Evolutionary conservation across 208 protist species (phyloP).

Genomic region (Trypanosoma cruzi): DNA sequence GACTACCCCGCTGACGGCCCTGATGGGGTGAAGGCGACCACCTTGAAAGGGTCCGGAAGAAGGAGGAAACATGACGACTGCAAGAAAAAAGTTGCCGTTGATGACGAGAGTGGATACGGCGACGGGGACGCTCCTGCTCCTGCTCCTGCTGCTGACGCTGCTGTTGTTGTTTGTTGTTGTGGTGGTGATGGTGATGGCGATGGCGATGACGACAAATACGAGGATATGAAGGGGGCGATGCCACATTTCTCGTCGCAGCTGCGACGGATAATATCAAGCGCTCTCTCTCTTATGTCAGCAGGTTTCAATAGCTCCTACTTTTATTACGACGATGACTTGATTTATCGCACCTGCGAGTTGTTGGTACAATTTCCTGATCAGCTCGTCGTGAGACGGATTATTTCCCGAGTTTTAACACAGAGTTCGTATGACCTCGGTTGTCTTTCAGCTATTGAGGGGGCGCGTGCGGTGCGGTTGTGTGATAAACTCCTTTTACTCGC

Average conservation of each 20-base stretch:
- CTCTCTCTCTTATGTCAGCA: neutral
- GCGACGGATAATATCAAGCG: neutral
- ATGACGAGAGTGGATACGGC: neutral
- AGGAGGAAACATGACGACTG: neutral
- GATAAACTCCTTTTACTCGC: slow-evolving; percentile 25
- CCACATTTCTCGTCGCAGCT: neutral
- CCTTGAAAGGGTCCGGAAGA: neutral
- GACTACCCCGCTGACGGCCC: neutral
- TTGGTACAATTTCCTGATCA: slow-evolving; percentile 22
- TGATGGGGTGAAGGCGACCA: neutral
- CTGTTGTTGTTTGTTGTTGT: too few relatives aligned
- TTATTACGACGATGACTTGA: slow-evolving; percentile 11
- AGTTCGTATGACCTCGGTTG: neutral
- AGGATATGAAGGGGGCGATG: neutral
- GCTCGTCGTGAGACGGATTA: neutral
- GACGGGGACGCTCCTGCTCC: neutral
- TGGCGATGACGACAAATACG: neutral
- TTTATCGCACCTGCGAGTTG: slow-evolving; percentile 17
- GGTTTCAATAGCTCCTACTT: slow-evolving; percentile 19
- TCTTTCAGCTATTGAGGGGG: slow-evolving; percentile 8
- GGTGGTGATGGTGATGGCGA: neutral
- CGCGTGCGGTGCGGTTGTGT: neutral
- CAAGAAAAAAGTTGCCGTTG: neutral
- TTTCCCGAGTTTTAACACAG: neutral
- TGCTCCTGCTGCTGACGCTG: too few relatives aligned